Base-by-base conservation (phyloP, 306 rosid genomes). In the Boehmeria nivea region DNA sequence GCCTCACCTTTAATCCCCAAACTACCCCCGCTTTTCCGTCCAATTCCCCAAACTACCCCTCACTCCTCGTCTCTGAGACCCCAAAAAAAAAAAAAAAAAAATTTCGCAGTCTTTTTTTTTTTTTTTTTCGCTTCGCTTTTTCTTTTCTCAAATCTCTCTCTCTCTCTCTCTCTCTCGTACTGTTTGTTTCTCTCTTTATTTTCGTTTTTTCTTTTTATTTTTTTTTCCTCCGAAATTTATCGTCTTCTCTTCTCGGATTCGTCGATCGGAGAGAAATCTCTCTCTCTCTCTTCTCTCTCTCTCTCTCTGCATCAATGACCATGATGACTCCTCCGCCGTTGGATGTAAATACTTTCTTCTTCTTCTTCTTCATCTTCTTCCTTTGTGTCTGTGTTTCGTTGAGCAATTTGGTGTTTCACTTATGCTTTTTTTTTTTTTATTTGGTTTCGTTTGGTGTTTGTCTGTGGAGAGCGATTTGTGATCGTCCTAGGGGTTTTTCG, bases 261-360 rank as follows among this genome's bases (percentile, higher is more conserved):
- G 58, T 61, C 71, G 81, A 79, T 78, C 85, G 68, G 72, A 50
- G 70, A 49, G 51, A 51, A 44, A 11, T 57, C 43, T 57, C 54
- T 61, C 71, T 53, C 65, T 61, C 67, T 53, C 65, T 57, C 50
- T 57, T 53, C 65, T 57, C 50, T 57, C 54, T 61, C 71, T 47
- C 62, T 57, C 54, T 61, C 54, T 61, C 67, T 47, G 59, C 63
- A 48, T 63, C 81, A 57, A 79, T 79, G 85, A 79, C 85, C 64
- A 60, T 79, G 71, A 65, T 75, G 71, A 79, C 76, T 68, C 76
- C 81, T 47, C 78, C 81, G 2, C 76, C 85, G 15, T 24, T 75
- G 16, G 85, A 75, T 64, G 85, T 75, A 75, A 40, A 40, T 31
- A 33, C 66, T 33, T 15, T 39, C 64, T 18, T 68, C 38, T 44